A percentile compares a stretch with the other conserved stretches of the same genome.
Conservation (phyloP, 1,284 basidiomycete genomes). For the Abortiporus biennis region DNA sequence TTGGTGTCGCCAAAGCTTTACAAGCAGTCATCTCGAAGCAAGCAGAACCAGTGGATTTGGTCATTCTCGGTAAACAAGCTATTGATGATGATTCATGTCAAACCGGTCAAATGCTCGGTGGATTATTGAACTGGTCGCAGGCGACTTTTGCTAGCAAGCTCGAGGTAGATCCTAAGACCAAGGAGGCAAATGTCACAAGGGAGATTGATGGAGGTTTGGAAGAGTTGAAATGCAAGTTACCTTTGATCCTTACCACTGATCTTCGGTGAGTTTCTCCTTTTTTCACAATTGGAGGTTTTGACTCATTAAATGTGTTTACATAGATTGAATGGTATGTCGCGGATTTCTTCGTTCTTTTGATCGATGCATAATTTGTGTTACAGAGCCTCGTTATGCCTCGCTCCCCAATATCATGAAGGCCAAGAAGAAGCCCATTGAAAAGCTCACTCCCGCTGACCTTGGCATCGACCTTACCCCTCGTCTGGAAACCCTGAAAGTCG, state of each 20-base stretch:
- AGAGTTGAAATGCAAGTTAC: slow-evolving; percentile 77
- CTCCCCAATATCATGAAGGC: slow-evolving; percentile 98
- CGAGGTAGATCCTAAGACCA: slow-evolving; percentile 65
- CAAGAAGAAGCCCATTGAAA: slow-evolving; percentile 97
- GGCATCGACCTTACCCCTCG: slow-evolving; percentile 78
- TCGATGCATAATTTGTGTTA: slow-evolving; percentile 3
- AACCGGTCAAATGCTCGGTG: slow-evolving; percentile 97
- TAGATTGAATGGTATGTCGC: slow-evolving; percentile 53
- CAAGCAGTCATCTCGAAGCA: slow-evolving; percentile 72
- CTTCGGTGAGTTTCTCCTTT: slow-evolving; percentile 59
- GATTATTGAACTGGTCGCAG: slow-evolving; percentile 89
- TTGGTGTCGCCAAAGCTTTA: slow-evolving; percentile 84
- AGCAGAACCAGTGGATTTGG: slow-evolving; percentile 71
- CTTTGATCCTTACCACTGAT: slow-evolving; percentile 91
- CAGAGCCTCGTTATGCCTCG: slow-evolving; percentile 92
- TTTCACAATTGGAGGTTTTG: background rate
- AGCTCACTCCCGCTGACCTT: slow-evolving; percentile 76
- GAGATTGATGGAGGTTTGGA: slow-evolving; percentile 96
- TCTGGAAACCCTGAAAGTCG: slow-evolving; percentile 87
- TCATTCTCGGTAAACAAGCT: slow-evolving; percentile 98
- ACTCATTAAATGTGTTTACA: slow-evolving; percentile 5
- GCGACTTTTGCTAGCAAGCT: slow-evolving; percentile 94
- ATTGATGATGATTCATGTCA: slow-evolving; percentile 98
- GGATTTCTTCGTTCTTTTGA: background rate
- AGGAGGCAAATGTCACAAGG: slow-evolving; percentile 71